phyloP scores from a whole-genome alignment of 129 eudicot genomes.

The sunflower (Helianthus annuus) region DNA sequence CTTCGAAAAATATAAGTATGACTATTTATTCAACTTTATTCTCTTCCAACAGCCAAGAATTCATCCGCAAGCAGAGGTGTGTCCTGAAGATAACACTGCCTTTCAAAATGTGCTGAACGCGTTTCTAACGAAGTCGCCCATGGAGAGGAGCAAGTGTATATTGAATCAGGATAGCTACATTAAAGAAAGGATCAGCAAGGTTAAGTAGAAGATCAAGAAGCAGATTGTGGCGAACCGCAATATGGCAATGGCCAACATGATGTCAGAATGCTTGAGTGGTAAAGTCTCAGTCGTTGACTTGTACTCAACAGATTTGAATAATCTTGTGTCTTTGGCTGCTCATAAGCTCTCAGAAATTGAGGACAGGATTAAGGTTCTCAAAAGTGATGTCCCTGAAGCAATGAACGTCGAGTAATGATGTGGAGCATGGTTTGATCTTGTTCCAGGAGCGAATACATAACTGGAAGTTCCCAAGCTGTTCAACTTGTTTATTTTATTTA shows the following conservation, averaged over 20 bases:
- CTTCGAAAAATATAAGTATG: too few species aligned
- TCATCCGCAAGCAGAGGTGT: conserved; percentile 17
- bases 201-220: conserved; percentile 11
- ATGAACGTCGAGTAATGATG: not conserved
- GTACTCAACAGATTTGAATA: not conserved
- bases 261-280: conserved; percentile 34
- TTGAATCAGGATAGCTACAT: conserved; percentile 25
- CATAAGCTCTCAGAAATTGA: conserved; percentile 29
- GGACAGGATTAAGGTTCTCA: conserved; percentile 19
- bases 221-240: conserved; percentile 10
- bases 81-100: conserved; percentile 28
- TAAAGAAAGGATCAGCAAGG: conserved; percentile 20
- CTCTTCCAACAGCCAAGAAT: too few species aligned
- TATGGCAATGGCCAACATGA: not conserved
- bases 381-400: conserved; percentile 1
- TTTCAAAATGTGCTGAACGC: conserved; percentile 19
- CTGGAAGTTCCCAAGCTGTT: too few species aligned
- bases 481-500: too few species aligned
- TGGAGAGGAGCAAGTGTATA: conserved; percentile 30
- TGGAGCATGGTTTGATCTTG: too few species aligned
- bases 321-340: conserved; percentile 4
- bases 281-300: not conserved
- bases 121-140: conserved; percentile 1
- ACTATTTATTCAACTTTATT: too few species aligned
- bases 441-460: too few species aligned